Base-by-base conservation (phyloP, 2,329 filamentous ascomycete species). In the Colletotrichum shisoi region DNA sequence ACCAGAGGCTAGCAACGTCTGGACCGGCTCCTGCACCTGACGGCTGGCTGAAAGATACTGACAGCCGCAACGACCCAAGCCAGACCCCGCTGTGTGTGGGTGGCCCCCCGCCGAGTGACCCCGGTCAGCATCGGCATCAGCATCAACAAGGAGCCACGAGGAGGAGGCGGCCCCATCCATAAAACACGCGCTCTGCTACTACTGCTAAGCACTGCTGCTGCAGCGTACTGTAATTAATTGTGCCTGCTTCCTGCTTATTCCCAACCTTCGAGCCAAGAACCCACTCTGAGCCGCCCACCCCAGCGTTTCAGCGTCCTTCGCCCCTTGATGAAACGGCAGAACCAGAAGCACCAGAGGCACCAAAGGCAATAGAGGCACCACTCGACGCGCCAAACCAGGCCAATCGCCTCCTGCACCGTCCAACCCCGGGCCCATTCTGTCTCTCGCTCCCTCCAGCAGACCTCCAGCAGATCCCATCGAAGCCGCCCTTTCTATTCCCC, bases 261-360 rank as follows among this genome's bases (percentile, higher is more conserved):
- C 52, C 57, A 57, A 34, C 31, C 31, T 34, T 34, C 7, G 8
- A 66, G 57, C 17, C 37, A 42, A 42, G 56, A 34, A 37, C n/a
- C 52, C 58, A 67, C 54, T 44, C 67, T 53, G 63, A 54, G 27
- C 59, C 54, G 53, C 59, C 49, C 60, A 54, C 58, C 57, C 53
- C 63, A 67, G 58, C 59, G 67, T 69, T 69, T 69, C 67, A 67
- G 63, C 58, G 46, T 45, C 54, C 59, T 69, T 56, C 49, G 63
- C 63, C 58, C 63, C 63, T 69, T 49, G 63, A 69, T 69, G 67
- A 69, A 69, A 69, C 67, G 59, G 60, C 46, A 69, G 45, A 42
- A 46, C 24, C 44, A 63, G 56, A 62, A 44, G 54, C 49, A 67
- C 63, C 58, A 69, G 8, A 31, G 31, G 31, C 31, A 31, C 8